phyloP scores from a whole-genome alignment of 1,284 basidiomycete species.

The Ustilago bromivora region DNA sequence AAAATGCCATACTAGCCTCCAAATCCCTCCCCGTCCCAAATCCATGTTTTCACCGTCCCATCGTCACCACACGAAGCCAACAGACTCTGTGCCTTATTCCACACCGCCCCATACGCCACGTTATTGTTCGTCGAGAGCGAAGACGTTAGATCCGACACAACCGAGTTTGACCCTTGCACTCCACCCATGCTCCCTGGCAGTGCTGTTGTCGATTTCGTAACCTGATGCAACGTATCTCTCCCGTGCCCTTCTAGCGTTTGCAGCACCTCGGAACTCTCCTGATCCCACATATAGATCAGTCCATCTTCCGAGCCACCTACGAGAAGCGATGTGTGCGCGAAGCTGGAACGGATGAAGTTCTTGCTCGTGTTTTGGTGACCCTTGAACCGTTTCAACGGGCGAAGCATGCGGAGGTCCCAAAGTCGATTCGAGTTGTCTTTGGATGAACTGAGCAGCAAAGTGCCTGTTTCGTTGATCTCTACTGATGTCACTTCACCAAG shows the following conservation, averaged over 20 bases:
- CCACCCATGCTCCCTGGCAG: background rate
- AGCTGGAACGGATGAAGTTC: conserved; percentile 72
- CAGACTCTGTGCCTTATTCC: conserved; percentile 70
- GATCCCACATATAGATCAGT: conserved; percentile 68
- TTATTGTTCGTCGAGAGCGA: conserved; percentile 51
- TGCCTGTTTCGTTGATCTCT: conserved; percentile 71
- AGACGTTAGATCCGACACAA: conserved; percentile 29
- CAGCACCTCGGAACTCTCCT: conserved; percentile 64
- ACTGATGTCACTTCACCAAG: conserved; percentile 73
- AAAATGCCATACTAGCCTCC: conserved; percentile 24
- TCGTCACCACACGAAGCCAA: conserved; percentile 72
- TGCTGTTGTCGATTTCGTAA: background rate
- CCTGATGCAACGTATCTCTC: conserved; percentile 26
- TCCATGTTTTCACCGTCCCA: conserved; percentile 72
- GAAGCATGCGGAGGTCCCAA: conserved; percentile 65
- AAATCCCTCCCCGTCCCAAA: conserved; percentile 55
- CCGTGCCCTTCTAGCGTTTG: conserved; percentile 68
- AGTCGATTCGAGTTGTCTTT: conserved; percentile 72
- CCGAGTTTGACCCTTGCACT: conserved; percentile 8
- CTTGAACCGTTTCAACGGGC: conserved; percentile 71
- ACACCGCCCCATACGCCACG: conserved; percentile 71
- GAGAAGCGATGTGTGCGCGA: conserved; percentile 71
- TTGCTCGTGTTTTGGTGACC: conserved; percentile 73
- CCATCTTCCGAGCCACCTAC: conserved; percentile 72
- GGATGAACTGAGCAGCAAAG: conserved; percentile 71